These are phyloP conservation scores for Catharanthus roseus DNA, from an alignment of 257 asterid genomes.

Conservation along the genomic window DNA sequence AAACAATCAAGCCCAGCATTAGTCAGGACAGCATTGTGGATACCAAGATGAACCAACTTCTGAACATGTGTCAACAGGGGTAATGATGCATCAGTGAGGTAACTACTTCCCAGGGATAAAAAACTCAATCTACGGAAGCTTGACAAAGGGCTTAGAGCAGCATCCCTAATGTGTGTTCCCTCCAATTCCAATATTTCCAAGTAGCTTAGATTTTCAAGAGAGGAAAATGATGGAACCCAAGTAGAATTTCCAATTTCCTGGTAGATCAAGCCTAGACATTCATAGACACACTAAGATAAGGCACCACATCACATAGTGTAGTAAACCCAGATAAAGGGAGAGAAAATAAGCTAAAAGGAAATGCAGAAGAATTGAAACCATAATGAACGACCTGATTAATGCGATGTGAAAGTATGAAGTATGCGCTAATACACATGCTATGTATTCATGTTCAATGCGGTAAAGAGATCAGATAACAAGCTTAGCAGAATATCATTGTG, in stretches of 20 bases:
- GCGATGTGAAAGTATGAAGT: not conserved
- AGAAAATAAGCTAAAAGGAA: not conserved
- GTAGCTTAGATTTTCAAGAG: slow-evolving; percentile 41
- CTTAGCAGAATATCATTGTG: not conserved
- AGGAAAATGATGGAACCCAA: slow-evolving; percentile 44
- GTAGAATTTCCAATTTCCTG: slow-evolving; percentile 23
- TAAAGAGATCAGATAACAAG: too few relatives aligned
- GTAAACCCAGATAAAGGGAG: not conserved
- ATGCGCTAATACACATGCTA: too few relatives aligned
- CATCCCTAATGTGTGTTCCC: slow-evolving; percentile 41
- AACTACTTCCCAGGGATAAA: slow-evolving; percentile 47
- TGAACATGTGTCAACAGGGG: slow-evolving; percentile 33
- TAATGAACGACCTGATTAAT: not conserved
- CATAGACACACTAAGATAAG: not conserved
- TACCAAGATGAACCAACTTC: slow-evolving; percentile 45
- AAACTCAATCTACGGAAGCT: slow-evolving; percentile 41
- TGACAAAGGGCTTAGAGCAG: slow-evolving; percentile 50
- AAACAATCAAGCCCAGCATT: slow-evolving; percentile 49
- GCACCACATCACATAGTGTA: not conserved
- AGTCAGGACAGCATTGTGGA: slow-evolving; percentile 61
- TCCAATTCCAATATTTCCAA: slow-evolving; percentile 73
- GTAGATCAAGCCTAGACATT: slow-evolving; percentile 39
- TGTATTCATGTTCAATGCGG: too few relatives aligned
- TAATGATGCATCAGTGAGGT: slow-evolving; percentile 60
- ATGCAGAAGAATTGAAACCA: not conserved